Base-by-base conservation (phyloP, 2,329 filamentous ascomycete species). In the Gaeumannomyces sp. region DNA sequence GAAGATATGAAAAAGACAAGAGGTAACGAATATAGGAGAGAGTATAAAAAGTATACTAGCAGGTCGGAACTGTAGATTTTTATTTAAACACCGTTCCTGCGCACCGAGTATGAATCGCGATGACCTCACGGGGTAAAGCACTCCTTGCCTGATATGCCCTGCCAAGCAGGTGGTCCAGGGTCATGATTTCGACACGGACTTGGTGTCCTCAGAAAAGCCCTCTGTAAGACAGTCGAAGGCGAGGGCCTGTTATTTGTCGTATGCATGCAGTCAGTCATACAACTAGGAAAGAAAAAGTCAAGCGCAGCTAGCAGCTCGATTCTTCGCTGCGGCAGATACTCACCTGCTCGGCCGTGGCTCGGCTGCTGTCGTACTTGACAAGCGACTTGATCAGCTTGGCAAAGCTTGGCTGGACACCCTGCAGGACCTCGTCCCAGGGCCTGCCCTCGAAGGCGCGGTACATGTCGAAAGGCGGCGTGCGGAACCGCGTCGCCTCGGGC, bases 381-480 rank as follows among this genome's bases (percentile, higher is more conserved):
- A 97, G 75, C 6, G 78, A 79, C 56, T 79, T 81, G 13, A 96
- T 85, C 45, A 97, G 77, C 67, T 90, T 84, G 66, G 85, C 81
- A 33, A 87, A 89, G 19, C 78, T 77, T 0, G 80, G 75, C 33
- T 86, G 82, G 0, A 86, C 82, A 6, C 80, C 81, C 0, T 86
- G 85, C 58, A 98, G 77, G 25, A 97, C 79, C 1, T 85, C 83
- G 1, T 85, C 80, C 93, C 93, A 97, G 0, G 79, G 68, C 68
- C 83, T 83, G 0, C 80, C 76, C 4, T 87, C 83, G 72, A 96
- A 97, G 19, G 87, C 80, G 57, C 87, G 84, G 77, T 97, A 99
- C 75, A 93, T 96, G 19, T 93, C 91, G 83, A 96, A 99, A 25
- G 97, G 95, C 0, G 91, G 90, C 1, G 87, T 86, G 66, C 76